Evolutionary conservation across 148 eudicot genomes (phyloP).

Genomic region (Rhododendron molle): DNA sequence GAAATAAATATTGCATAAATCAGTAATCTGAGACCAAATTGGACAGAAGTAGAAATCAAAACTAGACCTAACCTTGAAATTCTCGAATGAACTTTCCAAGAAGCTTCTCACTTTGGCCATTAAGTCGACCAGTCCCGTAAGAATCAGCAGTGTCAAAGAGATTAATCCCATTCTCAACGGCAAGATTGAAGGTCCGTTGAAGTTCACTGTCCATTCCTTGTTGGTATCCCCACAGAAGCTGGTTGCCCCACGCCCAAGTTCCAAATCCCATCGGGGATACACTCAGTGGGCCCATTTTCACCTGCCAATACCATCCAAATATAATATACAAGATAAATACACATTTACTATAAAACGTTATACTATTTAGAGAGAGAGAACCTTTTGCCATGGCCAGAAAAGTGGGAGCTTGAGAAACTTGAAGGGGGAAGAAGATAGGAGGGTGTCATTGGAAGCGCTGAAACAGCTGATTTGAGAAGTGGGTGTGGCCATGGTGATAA

Average conservation of each 20-base stretch:
- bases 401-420: slow-evolving; percentile 58
- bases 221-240: slow-evolving; percentile 87
- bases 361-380: not conserved
- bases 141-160: slow-evolving; percentile 97
- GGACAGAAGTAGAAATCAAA: not conserved
- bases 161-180: slow-evolving; percentile 77
- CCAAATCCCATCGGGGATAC: slow-evolving; percentile 98
- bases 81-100: slow-evolving; percentile 78
- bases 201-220: slow-evolving; percentile 88
- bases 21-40: not conserved
- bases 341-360: no score
- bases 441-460: slow-evolving; percentile 22
- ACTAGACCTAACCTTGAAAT: slow-evolving; percentile 43
- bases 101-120: slow-evolving; percentile 93
- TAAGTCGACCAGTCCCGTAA: slow-evolving; percentile 83
- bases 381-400: slow-evolving; percentile 91
- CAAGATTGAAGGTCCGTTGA: slow-evolving; percentile 68
- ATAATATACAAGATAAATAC: not conserved
- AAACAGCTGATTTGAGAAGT: slow-evolving; percentile 25
- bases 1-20: not conserved
- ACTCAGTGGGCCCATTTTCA: slow-evolving; percentile 68
- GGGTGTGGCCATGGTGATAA: slow-evolving; percentile 17
- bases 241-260: slow-evolving; percentile 99
- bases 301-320: slow-evolving; percentile 25
- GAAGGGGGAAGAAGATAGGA: slow-evolving; percentile 24